Conservation (phyloP, 2,329 filamentous ascomycete species). For the Chaetomium sp. region DNA sequence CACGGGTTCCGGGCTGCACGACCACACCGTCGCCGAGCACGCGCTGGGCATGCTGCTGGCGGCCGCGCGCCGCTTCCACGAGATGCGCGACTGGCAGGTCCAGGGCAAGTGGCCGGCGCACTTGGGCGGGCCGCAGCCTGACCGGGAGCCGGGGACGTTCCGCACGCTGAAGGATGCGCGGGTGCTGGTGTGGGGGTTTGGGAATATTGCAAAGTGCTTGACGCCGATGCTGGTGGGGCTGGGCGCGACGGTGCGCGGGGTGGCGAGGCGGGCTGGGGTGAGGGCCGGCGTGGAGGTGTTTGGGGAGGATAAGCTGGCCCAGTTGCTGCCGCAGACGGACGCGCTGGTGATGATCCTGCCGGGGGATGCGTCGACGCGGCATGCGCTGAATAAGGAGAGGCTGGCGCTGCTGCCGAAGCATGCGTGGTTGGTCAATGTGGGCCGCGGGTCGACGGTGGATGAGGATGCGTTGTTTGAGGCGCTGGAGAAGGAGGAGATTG, state of each 20-base stretch:
- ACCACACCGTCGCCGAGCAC: constrained; percentile 67
- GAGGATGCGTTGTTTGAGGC: constrained; percentile 41
- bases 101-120: constrained; percentile 61
- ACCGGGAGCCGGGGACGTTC: constrained; percentile 58
- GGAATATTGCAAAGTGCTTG: constrained; percentile 66
- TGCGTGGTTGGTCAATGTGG: constrained; percentile 58
- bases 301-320: constrained; percentile 54
- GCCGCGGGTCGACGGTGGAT: constrained; percentile 42
- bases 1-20: constrained; percentile 65
- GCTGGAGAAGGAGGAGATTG: constrained; percentile 37
- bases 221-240: constrained; percentile 56
- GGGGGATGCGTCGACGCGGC: constrained; percentile 56
- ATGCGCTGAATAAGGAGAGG: constrained; percentile 58
- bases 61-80: constrained; percentile 59
- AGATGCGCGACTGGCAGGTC: constrained; percentile 64
- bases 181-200: constrained; percentile 65
- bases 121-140: constrained; percentile 62
- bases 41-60: constrained; percentile 59
- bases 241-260: constrained; percentile 60
- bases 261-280: constrained; percentile 60
- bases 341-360: constrained; percentile 70
- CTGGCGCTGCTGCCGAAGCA: constrained; percentile 58
- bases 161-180: constrained; percentile 61
- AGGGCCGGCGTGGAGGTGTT: constrained; percentile 61
- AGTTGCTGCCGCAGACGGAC: constrained; percentile 59